Evolutionary conservation across 345 rosid genomes (phyloP), one percentile per base, ranked within the genome.

Genomic region (Capsella bursapastoris): DNA sequence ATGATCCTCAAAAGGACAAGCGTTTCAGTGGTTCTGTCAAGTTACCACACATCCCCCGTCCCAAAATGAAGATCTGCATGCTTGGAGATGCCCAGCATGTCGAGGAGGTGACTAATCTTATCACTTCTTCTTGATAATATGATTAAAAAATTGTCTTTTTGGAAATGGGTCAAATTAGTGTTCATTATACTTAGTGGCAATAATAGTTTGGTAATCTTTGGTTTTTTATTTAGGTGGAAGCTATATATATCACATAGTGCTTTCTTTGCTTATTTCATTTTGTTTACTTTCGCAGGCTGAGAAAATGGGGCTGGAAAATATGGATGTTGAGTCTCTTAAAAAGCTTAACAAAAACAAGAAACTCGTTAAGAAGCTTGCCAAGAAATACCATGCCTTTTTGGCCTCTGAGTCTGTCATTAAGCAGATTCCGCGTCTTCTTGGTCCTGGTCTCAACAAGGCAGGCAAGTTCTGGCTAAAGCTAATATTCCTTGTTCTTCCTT

Each of bases 31-130:
- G 95, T 0, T 87, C 93, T 7, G 96, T 90, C 3, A 90, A 87
- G 83, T 63, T 90, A 73, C 93, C 93, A 0, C 93, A 87, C 66
- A 89, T 91, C 8, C 97, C 97, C 12, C 87, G 97, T 6, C 91
- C 94, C 6, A 86, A 89, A 70, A 89, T 89, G 97, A 89, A 87
- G 81, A 82, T 90, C 16, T 90, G 97, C 81, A 91, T 91, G 95
- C 91, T 91, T 38, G 95, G 97, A 61, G 97, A 91, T 75, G 95
- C 97, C 3, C 97, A 85, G 76, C 92, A 89, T 16, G 90, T 91
- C 1, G 97, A 90, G 68, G 92, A 91, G 97, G 97, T 90, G 68
- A 72, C 16, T 43, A 2, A 2, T 25, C 43, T 53, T 4, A 8
- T 34, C 53, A 29, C 16, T 71, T 41, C 3, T 8, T 50, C 7